These are phyloP conservation scores for Pholiota microspora DNA, from an alignment of 768 basidiomycete species.

Conservation along the genomic window DNA sequence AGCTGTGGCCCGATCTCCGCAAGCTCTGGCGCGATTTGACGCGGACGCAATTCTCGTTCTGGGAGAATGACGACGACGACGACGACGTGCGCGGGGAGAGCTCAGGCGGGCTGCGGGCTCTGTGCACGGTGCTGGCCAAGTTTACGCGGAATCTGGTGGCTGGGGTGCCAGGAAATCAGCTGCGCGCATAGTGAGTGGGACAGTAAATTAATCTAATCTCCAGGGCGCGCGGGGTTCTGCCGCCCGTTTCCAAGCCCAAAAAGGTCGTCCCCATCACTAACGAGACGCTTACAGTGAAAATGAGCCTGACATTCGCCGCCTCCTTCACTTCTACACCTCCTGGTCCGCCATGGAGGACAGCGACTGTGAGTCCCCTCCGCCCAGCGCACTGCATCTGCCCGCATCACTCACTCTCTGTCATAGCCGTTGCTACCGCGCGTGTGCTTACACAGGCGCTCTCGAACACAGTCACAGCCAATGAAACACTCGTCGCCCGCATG, in stretches of 20 bases:
- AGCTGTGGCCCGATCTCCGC: conserved; percentile 54
- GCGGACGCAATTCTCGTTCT: conserved; percentile 49
- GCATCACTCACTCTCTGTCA: conserved; percentile 12
- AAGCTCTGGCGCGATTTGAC: conserved; percentile 55
- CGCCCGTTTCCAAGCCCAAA: conserved; percentile 6
- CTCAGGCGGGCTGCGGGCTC: conserved; percentile 31
- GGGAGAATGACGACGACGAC: conserved; percentile 45
- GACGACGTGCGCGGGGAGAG: conserved; percentile 24
- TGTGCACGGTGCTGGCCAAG: conserved; percentile 58
- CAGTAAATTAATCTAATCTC: conserved; percentile 9
- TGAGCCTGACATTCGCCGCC: conserved; percentile 65
- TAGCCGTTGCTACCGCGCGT: conserved; percentile 64
- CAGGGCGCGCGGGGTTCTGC: neutral
- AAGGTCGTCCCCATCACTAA: conserved; percentile 2
- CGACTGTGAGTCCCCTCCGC: conserved; percentile 41
- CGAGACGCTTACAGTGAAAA: conserved; percentile 48
- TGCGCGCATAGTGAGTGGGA: conserved; percentile 69
- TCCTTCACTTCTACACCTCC: conserved; percentile 75
- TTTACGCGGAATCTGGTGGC: conserved; percentile 87
- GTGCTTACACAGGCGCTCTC: conserved; percentile 77
- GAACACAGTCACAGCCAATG: conserved; percentile 80
- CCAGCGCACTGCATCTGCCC: neutral
- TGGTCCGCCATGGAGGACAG: conserved; percentile 67
- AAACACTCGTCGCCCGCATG: conserved; percentile 48
- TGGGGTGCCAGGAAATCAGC: conserved; percentile 70